Percentiles rank a stretch among this genome's conserved stretches.
Conservation (phyloP, 495 filamentous ascomycete species). For the Talaromyces liani region DNA sequence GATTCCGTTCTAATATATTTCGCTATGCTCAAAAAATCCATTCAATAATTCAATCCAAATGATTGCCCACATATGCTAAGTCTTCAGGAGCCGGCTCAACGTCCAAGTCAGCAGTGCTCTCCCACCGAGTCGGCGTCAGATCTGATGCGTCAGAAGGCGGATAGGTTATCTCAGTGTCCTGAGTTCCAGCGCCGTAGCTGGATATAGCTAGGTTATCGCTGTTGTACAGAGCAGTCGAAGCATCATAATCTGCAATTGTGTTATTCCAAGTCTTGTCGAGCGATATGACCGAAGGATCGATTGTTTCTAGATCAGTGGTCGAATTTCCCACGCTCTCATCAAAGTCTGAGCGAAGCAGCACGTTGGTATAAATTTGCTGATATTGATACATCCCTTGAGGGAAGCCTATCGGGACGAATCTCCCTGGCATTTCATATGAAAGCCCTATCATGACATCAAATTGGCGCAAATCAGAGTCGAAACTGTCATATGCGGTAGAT, state of each 20-base stretch:
- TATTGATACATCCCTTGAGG: neutral
- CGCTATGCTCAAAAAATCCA: neutral
- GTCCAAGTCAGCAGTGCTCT: neutral
- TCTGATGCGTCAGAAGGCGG: neutral
- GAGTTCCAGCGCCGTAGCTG: neutral
- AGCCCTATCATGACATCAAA: neutral
- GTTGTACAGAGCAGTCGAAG: neutral
- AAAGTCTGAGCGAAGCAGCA: neutral
- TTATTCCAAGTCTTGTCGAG: neutral
- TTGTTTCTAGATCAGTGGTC: neutral
- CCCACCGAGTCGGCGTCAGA: neutral
- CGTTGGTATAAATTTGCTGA: neutral
- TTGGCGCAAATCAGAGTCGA: neutral
- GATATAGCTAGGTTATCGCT: too few relatives aligned
- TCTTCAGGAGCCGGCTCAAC: neutral
- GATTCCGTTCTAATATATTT: neutral
- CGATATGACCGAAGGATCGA: neutral
- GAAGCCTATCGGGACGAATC: neutral
- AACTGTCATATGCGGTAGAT: neutral
- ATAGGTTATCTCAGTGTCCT: neutral
- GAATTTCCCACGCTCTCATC: neutral
- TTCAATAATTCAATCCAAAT: neutral
- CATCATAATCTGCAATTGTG: neutral
- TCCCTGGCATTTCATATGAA: neutral
- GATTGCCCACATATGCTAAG: neutral